Evolutionary conservation across 2,329 filamentous ascomycete species (phyloP).

Genomic region (Colletotrichum somersetense): DNA sequence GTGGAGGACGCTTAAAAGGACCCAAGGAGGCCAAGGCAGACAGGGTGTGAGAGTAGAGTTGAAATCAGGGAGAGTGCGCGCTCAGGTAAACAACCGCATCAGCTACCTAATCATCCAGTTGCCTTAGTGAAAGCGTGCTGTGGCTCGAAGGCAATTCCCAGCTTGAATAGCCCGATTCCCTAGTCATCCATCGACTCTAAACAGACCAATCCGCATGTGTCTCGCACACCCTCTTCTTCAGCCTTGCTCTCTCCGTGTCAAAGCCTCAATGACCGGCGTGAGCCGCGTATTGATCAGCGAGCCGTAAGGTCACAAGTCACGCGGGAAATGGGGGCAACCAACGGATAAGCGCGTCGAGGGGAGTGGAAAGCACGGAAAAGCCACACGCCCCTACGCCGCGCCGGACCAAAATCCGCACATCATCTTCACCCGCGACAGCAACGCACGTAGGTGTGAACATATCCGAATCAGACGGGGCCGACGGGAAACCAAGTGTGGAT

Average conservation of each 20-base stretch:
- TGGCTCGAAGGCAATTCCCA: constrained; percentile 2
- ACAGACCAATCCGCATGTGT: neutral
- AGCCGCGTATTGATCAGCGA: neutral
- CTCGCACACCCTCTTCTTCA: constrained; percentile 19
- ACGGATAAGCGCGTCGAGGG: constrained; percentile 32
- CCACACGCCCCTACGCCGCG: neutral
- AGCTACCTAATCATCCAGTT: neutral
- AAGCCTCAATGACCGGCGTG: constrained; percentile 9
- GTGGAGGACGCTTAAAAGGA: neutral
- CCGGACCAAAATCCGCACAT: neutral
- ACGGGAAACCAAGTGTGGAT: neutral
- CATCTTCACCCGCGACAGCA: constrained; percentile 15
- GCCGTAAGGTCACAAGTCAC: neutral
- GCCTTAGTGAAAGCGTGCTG: neutral
- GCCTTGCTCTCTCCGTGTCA: neutral
- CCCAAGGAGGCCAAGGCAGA: neutral
- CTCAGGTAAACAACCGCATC: neutral
- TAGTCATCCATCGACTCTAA: constrained; percentile 1
- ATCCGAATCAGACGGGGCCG: constrained; percentile 9
- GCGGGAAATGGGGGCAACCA: constrained; percentile 30
- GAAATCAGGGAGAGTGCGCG: too few relatives aligned
- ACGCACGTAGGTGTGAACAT: neutral
- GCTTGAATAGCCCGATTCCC: constrained; percentile 13
- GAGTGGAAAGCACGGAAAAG: constrained; percentile 22
- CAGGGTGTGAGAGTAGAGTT: too few relatives aligned